Evolutionary conservation across 768 basidiomycete species (phyloP), one percentile per base, ranked within the genome.

Genomic region (Pleurotus djamor): DNA sequence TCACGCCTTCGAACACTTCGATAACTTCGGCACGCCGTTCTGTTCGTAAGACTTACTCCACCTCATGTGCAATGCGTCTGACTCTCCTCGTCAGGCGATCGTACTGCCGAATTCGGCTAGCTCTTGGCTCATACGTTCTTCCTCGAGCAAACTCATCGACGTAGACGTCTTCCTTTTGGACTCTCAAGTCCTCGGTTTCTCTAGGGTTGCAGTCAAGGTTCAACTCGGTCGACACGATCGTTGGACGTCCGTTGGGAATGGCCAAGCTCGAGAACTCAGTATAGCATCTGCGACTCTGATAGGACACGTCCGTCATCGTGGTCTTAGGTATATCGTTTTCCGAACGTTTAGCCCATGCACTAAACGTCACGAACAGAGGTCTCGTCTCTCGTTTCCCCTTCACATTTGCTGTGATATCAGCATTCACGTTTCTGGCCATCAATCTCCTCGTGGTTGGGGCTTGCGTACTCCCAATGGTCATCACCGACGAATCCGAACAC

Each of bases 181-280:
- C 2, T 77, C 83, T 28, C 87, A 85, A 65, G 68, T 78, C 21
- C 68, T 83, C 4, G 77, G 77, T 2, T 77, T 77, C 32, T 74
- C 83, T 12, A 72, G 72, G 10, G 68, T 88, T 12, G 65, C 74
- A 50, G 92, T 88, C n/a, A 72, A 70, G 52, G 76, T 94, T n/a
- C 82, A 89, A 65, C 67, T 94, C 45, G 92, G 92, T 4, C 84
- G 92, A 45, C 77, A 72, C 10, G 92, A 94, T 68, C 75, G 75
- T 35, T 94, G 92, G 92, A 85, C 72, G 68, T 80, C 74, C 33
- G 50, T 94, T 17, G 91, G 91, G 5, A 74, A 69, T 12, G 92
- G 91, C 2, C 75, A 87, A 71, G 89, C 84, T 13, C 85, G 87
- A 56, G 92, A 94, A 69, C 65, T 94, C 3, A 88, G 82, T 62